Percentiles rank a stretch among this genome's conserved stretches.
These are phyloP conservation scores for Bipolaris oryzae DNA, from an alignment of 2,329 filamentous ascomycete species.

Conservation along the genomic window DNA sequence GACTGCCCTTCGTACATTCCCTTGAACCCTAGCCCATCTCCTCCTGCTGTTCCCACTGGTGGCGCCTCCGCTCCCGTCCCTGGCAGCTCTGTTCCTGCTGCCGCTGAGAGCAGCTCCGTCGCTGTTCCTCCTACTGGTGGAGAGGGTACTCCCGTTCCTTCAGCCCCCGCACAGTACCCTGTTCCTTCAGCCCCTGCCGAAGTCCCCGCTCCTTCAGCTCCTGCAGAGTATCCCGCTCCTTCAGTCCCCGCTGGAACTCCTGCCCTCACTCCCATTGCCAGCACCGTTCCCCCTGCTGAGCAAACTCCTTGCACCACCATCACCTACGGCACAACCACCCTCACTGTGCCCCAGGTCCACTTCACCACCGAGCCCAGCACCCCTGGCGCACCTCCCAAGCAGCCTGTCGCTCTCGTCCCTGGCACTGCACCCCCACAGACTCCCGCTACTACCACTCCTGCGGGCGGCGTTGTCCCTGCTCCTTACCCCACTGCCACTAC, in stretches of 20 bases:
- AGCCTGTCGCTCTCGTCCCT: constrained; percentile 45
- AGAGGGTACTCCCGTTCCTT: constrained; percentile 2
- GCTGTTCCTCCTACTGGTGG: constrained; percentile 12
- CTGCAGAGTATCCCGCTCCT: constrained; percentile 3
- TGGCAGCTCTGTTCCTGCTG: constrained; percentile 15
- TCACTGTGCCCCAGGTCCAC: constrained; percentile 55
- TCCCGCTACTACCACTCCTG: constrained; percentile 31
- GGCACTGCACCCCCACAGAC: constrained; percentile 41
- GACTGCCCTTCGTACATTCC: constrained; percentile 68
- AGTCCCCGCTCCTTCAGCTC: background rate
- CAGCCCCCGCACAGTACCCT: background rate
- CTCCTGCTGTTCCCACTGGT: constrained; percentile 26
- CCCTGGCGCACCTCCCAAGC: constrained; percentile 35
- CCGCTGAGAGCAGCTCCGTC: constrained; percentile 17
- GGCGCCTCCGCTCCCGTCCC: constrained; percentile 10
- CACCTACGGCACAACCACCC: constrained; percentile 50
- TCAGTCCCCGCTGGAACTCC: constrained; percentile 11
- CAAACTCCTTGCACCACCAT: constrained; percentile 47
- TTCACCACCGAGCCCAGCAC: constrained; percentile 50
- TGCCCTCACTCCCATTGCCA: too few species aligned
- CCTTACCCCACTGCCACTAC: constrained; percentile 36
- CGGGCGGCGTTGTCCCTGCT: constrained; percentile 9
- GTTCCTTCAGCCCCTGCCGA: too few species aligned
- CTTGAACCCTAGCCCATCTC: constrained; percentile 42
- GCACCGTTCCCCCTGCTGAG: constrained; percentile 2